Evolutionary conservation across 805 yeast genomes (phyloP).

Genomic region (Teunomyces barrocoloradensis): DNA sequence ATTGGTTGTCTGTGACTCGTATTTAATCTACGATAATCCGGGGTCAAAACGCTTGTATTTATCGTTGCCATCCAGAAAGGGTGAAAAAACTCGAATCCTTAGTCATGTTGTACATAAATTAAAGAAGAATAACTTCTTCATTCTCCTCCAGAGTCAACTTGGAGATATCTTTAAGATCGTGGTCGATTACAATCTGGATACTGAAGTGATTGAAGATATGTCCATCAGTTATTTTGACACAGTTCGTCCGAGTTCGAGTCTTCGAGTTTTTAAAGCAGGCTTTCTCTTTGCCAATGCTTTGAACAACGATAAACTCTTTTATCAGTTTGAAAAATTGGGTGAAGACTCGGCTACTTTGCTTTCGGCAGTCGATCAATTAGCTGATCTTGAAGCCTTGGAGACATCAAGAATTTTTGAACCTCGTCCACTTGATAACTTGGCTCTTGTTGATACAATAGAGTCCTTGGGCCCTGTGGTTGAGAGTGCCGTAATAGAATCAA

Average conservation of each 20-base stretch:
- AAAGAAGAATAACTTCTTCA: slow-evolving; percentile 59
- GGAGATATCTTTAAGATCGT: slow-evolving; percentile 73
- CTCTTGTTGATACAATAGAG: slow-evolving; percentile 50
- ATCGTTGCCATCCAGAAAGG: slow-evolving; percentile 54
- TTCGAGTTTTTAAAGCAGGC: slow-evolving; percentile 72
- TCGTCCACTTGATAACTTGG: slow-evolving; percentile 52
- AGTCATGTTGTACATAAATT: slow-evolving; percentile 64
- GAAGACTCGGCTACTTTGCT: slow-evolving; percentile 35
- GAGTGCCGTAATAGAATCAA: slow-evolving; percentile 17
- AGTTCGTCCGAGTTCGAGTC: slow-evolving; percentile 52
- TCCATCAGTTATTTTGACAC: slow-evolving; percentile 75
- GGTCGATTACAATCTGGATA: slow-evolving; percentile 49
- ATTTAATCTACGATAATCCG: slow-evolving; percentile 50
- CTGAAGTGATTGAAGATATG: slow-evolving; percentile 40
- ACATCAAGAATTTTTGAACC: not conserved
- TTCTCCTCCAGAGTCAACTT: slow-evolving; percentile 60
- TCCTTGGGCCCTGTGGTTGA: slow-evolving; percentile 52
- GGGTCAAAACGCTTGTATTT: slow-evolving; percentile 26
- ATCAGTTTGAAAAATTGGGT: slow-evolving; percentile 78
- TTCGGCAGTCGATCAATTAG: not conserved
- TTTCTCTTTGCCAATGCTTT: slow-evolving; percentile 67
- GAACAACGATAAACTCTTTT: slow-evolving; percentile 60
- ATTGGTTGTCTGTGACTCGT: slow-evolving; percentile 58
- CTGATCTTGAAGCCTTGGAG: not conserved
- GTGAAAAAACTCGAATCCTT: slow-evolving; percentile 30